Base-by-base conservation (phyloP, 208 protist species). In the Leptomonas seymouri region DNA sequence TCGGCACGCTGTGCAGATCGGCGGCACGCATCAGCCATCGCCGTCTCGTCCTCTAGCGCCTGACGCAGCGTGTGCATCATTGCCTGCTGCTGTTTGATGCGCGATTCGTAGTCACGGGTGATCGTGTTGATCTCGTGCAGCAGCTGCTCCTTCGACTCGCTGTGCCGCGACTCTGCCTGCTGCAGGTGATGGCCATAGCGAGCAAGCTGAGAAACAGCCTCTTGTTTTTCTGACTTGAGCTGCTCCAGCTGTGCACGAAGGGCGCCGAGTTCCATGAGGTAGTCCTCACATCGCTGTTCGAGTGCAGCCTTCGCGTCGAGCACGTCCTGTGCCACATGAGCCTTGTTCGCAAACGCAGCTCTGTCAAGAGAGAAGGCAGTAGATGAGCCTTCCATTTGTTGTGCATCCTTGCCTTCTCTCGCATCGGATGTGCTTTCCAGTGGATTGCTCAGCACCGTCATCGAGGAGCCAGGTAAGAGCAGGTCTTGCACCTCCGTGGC, bases 51-150 rank as follows among this genome's bases (percentile, higher is more conserved):
- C 28, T 84, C 82, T 14, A 91, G 63, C 0, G 85, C 78, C 31
- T 66, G 44, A 20, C 84, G 85, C 23, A 94, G 74, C 28, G 85
- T 88, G 11, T 62, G 62, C 46, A 91, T 76, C 54, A 86, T 79
- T 1, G 77, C 68, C 58, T 93, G 80, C 76, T 88, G 83, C 64
- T 93, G 85, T 42, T 62, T 73, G 16, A 93, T 59, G 18, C 84
- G 85, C 5, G 57, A 65, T 54, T 84, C 81, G 63, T 85, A 87
- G 55, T 89, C 84, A 28, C 65, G 71, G 16, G 65, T 74, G 31
- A 81, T 57, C 30, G 70, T 77, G 53, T 65, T 66, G 58, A 87
- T 76, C 48, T 87, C 72, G 7, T 80, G 62, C 54, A 63, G 31
- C 8, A 89, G 73, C 58, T 80, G 70, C 48, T 61, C 66, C 21